Conservation (phyloP, 306 rosid species). For the Amphicarpaea edgeworthii region DNA sequence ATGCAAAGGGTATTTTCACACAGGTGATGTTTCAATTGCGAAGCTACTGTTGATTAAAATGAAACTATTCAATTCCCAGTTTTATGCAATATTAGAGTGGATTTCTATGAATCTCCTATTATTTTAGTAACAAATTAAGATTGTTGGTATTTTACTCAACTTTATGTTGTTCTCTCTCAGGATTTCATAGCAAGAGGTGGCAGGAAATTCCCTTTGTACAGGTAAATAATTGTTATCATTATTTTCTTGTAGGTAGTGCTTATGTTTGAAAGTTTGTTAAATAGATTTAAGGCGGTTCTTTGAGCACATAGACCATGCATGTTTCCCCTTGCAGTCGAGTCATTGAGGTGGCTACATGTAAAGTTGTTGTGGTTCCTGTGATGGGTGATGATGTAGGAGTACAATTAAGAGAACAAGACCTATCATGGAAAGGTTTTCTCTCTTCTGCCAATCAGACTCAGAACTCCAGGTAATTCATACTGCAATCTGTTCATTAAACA, state of each 20-base stretch:
- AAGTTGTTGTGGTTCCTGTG: conserved; percentile 82
- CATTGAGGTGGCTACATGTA: conserved; percentile 63
- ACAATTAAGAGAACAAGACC: conserved; percentile 70
- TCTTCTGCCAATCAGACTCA: conserved; percentile 49
- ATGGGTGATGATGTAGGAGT: conserved; percentile 60
- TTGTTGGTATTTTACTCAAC: conserved; percentile 1
- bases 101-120: conserved; percentile 3
- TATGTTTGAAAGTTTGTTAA: conserved; percentile 35
- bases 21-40: conserved; percentile 62
- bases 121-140: conserved; percentile 55
- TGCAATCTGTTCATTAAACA: conserved; percentile 3
- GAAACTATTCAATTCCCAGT: neutral
- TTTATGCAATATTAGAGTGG: neutral
- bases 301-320: neutral
- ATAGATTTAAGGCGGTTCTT: conserved; percentile 1
- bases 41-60: conserved; percentile 24
- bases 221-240: conserved; percentile 54
- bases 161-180: conserved; percentile 60
- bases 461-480: conserved; percentile 55
- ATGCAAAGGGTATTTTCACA: conserved; percentile 88
- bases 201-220: conserved; percentile 74
- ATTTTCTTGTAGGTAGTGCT: neutral
- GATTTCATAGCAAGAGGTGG: conserved; percentile 95
- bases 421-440: conserved; percentile 79
- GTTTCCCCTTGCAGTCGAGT: conserved; percentile 75